A percentile compares a stretch with the other conserved stretches of the same genome.
phyloP scores from a whole-genome alignment of 176 grass and related monocot species.

The Elymus sibiricus region DNA sequence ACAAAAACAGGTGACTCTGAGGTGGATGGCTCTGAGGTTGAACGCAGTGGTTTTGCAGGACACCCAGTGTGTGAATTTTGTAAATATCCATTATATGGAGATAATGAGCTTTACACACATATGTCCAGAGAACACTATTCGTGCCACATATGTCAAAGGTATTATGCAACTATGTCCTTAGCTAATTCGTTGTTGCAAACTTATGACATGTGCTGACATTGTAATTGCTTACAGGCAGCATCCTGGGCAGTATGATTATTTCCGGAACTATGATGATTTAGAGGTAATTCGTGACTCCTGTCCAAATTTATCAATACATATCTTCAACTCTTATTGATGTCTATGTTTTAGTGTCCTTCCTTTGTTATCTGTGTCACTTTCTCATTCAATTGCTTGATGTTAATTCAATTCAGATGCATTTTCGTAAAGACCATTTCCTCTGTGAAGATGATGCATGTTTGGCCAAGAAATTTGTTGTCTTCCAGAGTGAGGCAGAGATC shows the following conservation, averaged over 20 bases:
- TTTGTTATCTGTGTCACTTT: background rate
- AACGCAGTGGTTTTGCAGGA: constrained; percentile 81
- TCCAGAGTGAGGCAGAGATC: constrained; percentile 69
- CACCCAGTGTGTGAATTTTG: constrained; percentile 85
- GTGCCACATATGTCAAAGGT: constrained; percentile 88
- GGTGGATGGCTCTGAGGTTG: constrained; percentile 92
- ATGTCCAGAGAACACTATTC: constrained; percentile 73
- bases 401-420: constrained; percentile 64
- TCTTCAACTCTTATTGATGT: background rate
- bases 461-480: constrained; percentile 85
- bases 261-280: constrained; percentile 73
- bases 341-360: background rate
- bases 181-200: background rate
- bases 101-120: constrained; percentile 87
- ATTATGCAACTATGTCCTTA: constrained; percentile 24
- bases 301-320: background rate
- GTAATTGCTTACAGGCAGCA: constrained; percentile 56
- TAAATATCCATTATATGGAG: constrained; percentile 79
- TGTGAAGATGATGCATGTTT: constrained; percentile 85
- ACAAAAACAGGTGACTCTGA: constrained; percentile 83
- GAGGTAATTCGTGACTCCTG: constrained; percentile 57
- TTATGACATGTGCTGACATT: background rate
- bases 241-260: constrained; percentile 87
- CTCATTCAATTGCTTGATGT: background rate
- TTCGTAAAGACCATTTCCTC: constrained; percentile 89